Conservation (phyloP, 108 stramenopile species). For the Pelagomonas calceolata region DNA sequence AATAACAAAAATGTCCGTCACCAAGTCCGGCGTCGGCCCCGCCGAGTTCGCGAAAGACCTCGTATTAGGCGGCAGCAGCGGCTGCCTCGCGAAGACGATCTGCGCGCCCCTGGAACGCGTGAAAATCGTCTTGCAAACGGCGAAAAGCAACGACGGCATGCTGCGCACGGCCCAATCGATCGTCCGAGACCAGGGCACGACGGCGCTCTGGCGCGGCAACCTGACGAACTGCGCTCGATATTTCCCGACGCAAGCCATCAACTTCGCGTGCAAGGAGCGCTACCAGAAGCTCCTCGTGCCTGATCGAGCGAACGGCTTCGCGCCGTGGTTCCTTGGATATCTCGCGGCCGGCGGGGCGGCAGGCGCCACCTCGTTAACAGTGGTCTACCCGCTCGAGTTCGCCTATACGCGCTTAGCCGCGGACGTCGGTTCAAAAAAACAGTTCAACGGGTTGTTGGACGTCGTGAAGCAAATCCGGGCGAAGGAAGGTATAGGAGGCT, state of each 20-base stretch:
- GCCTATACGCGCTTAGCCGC: conserved; percentile 87
- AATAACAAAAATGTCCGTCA: no score
- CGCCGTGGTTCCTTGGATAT: conserved; percentile 48
- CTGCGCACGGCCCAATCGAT: conserved; percentile 15
- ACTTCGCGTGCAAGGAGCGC: conserved; percentile 96
- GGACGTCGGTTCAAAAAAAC: conserved; percentile 64
- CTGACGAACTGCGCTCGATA: conserved; percentile 95
- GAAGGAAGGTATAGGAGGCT: conserved; percentile 70
- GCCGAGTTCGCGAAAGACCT: neutral
- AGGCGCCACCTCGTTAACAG: conserved; percentile 79
- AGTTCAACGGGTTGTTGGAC: conserved; percentile 59
- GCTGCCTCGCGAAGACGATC: conserved; percentile 12
- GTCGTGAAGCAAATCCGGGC: conserved; percentile 48
- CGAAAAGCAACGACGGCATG: neutral
- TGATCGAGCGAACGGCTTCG: conserved; percentile 40
- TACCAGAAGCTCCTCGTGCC: conserved; percentile 46
- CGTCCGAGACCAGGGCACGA: conserved; percentile 76
- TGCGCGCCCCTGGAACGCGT: conserved; percentile 19
- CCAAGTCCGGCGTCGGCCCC: no score
- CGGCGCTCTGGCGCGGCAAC: conserved; percentile 95
- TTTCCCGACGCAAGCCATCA: conserved; percentile 98
- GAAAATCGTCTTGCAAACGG: conserved; percentile 12
- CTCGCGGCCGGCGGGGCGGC: conserved; percentile 84
- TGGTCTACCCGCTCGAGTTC: conserved; percentile 93
- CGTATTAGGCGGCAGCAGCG: neutral